Conservation (phyloP, 768 basidiomycete genomes). For the Psilocybe subaeruginosa region DNA sequence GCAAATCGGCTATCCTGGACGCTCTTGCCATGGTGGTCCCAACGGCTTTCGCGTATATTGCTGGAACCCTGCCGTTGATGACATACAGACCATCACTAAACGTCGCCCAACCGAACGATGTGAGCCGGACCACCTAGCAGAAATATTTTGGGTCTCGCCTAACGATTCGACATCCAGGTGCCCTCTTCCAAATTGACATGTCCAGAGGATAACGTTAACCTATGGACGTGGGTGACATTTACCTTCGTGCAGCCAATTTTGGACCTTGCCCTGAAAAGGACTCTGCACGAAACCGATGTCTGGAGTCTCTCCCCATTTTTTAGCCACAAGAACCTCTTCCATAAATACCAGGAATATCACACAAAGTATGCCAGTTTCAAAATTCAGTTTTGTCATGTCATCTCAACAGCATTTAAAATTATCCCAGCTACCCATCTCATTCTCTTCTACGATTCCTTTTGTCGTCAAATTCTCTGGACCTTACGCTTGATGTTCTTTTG, state of each 20-base stretch:
- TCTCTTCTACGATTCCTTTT: constrained; percentile 66
- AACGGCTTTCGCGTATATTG: constrained; percentile 45
- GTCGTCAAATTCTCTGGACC: constrained; percentile 68
- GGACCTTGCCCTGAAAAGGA: constrained; percentile 49
- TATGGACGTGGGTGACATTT: constrained; percentile 71
- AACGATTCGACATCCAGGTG: constrained; percentile 32
- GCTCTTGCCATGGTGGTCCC: constrained; percentile 37
- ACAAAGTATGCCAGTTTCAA: constrained; percentile 30
- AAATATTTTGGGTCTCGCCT: background rate
- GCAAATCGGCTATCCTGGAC: constrained; percentile 24
- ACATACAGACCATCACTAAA: constrained; percentile 44
- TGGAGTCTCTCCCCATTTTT: constrained; percentile 73
- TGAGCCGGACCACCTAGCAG: constrained; percentile 27
- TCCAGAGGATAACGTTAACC: constrained; percentile 65
- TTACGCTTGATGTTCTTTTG: constrained; percentile 59
- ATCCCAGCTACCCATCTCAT: constrained; percentile 52
- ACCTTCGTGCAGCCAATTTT: constrained; percentile 69
- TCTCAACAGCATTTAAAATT: background rate
- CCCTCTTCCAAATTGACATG: constrained; percentile 53
- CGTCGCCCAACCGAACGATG: constrained; percentile 53
- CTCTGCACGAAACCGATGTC: constrained; percentile 53
- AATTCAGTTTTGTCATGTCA: background rate
- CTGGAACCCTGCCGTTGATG: constrained; percentile 61
- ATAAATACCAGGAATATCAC: constrained; percentile 60
- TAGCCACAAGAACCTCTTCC: constrained; percentile 67